phyloP scores from a whole-genome alignment of 305 asterid genomes.

The Fraxinus xanthoxyloides region DNA sequence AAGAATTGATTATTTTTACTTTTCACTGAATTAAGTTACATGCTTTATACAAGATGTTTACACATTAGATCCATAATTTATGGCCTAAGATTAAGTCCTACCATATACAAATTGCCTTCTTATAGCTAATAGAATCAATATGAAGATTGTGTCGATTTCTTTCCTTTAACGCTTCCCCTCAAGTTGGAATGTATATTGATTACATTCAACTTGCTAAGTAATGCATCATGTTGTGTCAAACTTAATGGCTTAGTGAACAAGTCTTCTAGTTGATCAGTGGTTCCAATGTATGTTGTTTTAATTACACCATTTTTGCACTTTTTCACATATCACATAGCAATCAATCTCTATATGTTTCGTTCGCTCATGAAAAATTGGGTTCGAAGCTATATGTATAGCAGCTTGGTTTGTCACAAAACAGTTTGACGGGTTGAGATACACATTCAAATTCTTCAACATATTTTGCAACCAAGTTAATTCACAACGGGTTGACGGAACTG shows the following conservation, averaged over 20 bases:
- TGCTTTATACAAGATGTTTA: no score
- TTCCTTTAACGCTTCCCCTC: neutral
- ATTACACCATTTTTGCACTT: neutral
- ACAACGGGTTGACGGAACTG: neutral
- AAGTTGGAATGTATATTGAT: neutral
- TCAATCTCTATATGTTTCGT: neutral
- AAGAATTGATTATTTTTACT: no score
- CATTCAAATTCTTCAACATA: neutral
- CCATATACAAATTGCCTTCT: no score
- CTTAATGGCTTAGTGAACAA: neutral
- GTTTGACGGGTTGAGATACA: neutral
- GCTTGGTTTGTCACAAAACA: constrained; percentile 1
- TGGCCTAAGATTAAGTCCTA: no score
- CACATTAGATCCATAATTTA: no score
- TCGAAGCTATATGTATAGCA: no score
- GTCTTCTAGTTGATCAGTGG: neutral
- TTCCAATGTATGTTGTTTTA: no score
- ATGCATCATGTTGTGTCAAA: neutral
- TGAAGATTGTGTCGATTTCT: no score
- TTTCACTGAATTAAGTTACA: no score
- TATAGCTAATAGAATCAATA: no score
- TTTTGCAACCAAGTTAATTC: neutral
- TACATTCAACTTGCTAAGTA: neutral
- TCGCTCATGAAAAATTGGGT: neutral
- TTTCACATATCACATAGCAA: neutral